Base-by-base conservation (phyloP, 1,139 yeast species). In the Diutina pseudorugosa region DNA sequence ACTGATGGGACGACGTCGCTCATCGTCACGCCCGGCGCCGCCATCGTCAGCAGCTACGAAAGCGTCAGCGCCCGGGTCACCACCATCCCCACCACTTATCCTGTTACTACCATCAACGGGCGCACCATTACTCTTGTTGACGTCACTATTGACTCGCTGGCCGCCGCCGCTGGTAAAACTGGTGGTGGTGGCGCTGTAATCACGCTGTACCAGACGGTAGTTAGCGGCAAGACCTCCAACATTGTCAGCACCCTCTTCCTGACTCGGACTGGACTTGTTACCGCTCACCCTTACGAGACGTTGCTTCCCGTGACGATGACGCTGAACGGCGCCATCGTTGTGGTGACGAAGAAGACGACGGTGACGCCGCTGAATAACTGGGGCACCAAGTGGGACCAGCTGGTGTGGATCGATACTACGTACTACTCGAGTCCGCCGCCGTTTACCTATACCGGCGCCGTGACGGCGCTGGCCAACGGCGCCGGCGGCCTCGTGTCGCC, bases 101-200 rank as follows among this genome's bases (percentile, higher is more conserved):
- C 49, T 9, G 49, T 45, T n/a, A 45, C 49, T 36, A 45, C 49
- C 49, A 45, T 45, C 49, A 45, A 45, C n/a, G 25, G 36, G 9
- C 19, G 49, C 6, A 33, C 27, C 14, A 45, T 45, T 14, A 45
- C 49, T 11, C 27, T 45, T 14, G 40, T 45, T 6, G 49, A 45
- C 18, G 49, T 45, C 23, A 45, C 49, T 12, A 4, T 45, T 11
- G 49, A 45, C 30, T 45, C 49, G 40, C 49, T 45, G 49, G 21
- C 21, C 5, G 49, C 40, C 7, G 49, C 49, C 19, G 49, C 40
- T 3, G 49, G 49, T 23, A 25, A 27, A 11, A 45, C 49, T 6
- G n/a, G n/a, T 7, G 44, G 43, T 8, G 43, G 25, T 5, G 44
- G 44, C 7, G 49, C 40, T 8, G 30, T 45, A 16, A 36, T 45